These are phyloP conservation scores for Chrysoporthe cubensis DNA, from an alignment of 2,329 filamentous ascomycete genomes.

Conservation along the genomic window DNA sequence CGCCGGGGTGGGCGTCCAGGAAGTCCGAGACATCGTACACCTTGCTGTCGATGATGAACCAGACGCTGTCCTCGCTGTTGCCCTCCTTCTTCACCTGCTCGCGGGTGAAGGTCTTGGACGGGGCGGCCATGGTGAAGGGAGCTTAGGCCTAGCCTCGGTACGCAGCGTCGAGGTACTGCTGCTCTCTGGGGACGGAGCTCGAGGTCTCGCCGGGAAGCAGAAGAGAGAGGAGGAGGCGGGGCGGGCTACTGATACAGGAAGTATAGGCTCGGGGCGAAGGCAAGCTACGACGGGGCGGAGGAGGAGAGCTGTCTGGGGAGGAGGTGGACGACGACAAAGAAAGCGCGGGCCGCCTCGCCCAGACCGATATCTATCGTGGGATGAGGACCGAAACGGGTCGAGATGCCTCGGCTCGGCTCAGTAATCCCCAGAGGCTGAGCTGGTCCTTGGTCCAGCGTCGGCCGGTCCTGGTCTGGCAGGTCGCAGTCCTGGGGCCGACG, in stretches of 20 bases:
- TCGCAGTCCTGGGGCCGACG: background rate
- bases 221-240: background rate
- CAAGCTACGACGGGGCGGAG: too few relatives aligned
- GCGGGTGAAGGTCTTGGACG: constrained; percentile 58
- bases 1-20: constrained; percentile 82
- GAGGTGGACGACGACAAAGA: background rate
- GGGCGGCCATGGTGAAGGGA: constrained; percentile 39
- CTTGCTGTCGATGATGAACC: constrained; percentile 84
- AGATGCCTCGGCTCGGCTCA: constrained; percentile 17
- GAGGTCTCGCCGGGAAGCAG: background rate
- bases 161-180: background rate
- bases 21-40: constrained; percentile 90
- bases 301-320: background rate
- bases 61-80: constrained; percentile 74
- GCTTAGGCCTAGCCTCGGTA: background rate
- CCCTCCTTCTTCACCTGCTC: constrained; percentile 72
- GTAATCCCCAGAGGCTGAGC: background rate
- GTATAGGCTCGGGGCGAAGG: too few relatives aligned
- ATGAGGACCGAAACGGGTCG: background rate
- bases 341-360: background rate
- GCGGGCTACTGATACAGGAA: background rate
- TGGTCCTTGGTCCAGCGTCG: background rate
- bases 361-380: background rate
- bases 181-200: background rate
- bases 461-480: constrained; percentile 12